Percentiles rank a stretch among this genome's conserved stretches.
phyloP scores from a whole-genome alignment of 2,329 filamentous ascomycete genomes.

The Pseudogymnoascus sp. region DNA sequence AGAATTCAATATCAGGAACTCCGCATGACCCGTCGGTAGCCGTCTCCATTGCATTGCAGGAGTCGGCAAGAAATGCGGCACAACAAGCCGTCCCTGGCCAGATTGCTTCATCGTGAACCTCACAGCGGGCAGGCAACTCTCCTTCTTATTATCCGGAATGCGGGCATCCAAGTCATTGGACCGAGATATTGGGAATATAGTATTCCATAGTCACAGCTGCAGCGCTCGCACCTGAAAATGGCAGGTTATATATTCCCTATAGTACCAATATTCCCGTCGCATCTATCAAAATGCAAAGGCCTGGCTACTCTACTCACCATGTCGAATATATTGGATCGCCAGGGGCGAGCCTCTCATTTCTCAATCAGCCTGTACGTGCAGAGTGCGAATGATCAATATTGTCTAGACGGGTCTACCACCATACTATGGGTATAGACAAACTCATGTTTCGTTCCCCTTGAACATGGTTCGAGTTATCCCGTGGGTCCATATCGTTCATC shows the following conservation, averaged over 20 bases:
- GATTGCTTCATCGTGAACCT: conserved; percentile 1
- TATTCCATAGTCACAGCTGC: neutral
- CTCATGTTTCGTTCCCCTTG: neutral
- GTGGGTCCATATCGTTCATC: neutral
- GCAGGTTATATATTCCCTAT: conserved; percentile 2
- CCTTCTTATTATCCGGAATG: conserved; percentile 4
- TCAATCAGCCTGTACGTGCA: neutral
- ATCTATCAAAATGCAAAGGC: neutral
- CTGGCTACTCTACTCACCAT: neutral
- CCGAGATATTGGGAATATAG: conserved; percentile 7
- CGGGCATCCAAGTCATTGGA: conserved; percentile 5
- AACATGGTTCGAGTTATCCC: neutral
- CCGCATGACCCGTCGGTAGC: neutral
- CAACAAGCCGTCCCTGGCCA: neutral
- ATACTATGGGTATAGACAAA: conserved; percentile 1
- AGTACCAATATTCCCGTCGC: neutral
- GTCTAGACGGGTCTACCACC: neutral
- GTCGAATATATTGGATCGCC: conserved; percentile 1
- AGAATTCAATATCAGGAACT: neutral
- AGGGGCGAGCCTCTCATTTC: neutral
- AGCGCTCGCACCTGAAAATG: neutral
- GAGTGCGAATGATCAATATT: conserved; percentile 1
- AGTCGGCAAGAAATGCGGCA: neutral
- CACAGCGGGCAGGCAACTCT: neutral
- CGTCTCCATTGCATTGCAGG: neutral